These are phyloP conservation scores for Hypomontagnella monticulosa DNA, from an alignment of 495 filamentous ascomycete species.

Conservation along the genomic window DNA sequence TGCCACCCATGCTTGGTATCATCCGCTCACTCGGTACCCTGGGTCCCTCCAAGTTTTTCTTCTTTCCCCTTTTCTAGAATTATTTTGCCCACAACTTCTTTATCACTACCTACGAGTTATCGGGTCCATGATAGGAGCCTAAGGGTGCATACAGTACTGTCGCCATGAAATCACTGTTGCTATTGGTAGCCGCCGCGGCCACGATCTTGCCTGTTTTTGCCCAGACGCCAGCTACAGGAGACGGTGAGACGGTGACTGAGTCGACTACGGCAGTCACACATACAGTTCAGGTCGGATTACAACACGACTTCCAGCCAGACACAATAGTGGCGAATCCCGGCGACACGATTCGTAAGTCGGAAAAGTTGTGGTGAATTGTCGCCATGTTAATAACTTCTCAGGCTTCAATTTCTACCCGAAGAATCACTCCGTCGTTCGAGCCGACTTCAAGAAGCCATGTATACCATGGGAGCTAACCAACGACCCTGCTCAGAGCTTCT, in stretches of 20 bases:
- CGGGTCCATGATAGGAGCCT: neutral
- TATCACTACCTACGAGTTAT: neutral
- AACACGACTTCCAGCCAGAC: constrained; percentile 24
- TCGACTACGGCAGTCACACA: constrained; percentile 15
- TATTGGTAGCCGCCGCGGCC: constrained; percentile 1
- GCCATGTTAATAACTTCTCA: neutral
- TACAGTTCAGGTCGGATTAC: constrained; percentile 20
- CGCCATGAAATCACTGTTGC: constrained; percentile 7
- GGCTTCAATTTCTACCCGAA: constrained; percentile 66
- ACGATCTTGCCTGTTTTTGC: neutral
- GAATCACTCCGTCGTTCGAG: constrained; percentile 67
- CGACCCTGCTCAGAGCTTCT: constrained; percentile 16
- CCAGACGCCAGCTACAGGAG: constrained; percentile 3
- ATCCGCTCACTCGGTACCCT: neutral
- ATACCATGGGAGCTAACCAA: constrained; percentile 64
- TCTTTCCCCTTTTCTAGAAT: neutral
- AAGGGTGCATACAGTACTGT: neutral
- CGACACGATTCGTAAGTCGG: constrained; percentile 26
- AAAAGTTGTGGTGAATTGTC: neutral
- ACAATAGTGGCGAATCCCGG: constrained; percentile 16
- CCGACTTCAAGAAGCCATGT: constrained; percentile 65
- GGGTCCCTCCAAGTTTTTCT: constrained; percentile 5
- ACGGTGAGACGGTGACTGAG: neutral
- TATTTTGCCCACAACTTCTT: neutral
- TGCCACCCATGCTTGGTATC: constrained; percentile 4